A percentile compares a stretch with the other conserved stretches of the same genome.
These are phyloP conservation scores for Acanthamoeba culbertsoni DNA, from an alignment of 208 protist species.

Conservation along the genomic window DNA sequence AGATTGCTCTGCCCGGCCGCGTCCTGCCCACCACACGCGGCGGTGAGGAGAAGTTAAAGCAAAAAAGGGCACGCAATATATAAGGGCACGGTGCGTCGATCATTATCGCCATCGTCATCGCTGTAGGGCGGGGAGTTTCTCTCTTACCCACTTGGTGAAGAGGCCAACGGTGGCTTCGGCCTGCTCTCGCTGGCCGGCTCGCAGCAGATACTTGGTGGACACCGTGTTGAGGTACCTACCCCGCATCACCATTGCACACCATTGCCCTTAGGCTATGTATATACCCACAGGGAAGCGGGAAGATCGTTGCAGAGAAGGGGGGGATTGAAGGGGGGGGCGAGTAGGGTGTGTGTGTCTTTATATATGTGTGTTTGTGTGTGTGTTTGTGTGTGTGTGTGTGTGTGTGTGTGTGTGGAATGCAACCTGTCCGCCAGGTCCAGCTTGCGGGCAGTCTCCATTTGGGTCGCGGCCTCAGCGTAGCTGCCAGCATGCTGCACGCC, in stretches of 20 bases:
- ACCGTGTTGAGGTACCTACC: constrained; percentile 91
- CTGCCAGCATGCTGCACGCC: neutral
- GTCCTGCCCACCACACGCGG: no score
- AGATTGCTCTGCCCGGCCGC: constrained; percentile 71
- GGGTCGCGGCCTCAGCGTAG: neutral
- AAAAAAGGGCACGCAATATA: no score
- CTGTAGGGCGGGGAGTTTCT: neutral
- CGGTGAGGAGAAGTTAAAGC: no score
- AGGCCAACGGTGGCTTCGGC: constrained; percentile 89
- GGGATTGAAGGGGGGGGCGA: neutral
- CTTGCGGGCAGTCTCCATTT: neutral
- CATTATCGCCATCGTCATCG: neutral
- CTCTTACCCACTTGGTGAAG: constrained; percentile 85
- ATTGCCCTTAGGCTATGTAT: neutral
- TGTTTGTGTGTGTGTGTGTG: no score
- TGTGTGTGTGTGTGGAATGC: no score
- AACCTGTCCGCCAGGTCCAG: constrained; percentile 34
- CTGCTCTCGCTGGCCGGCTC: constrained; percentile 85
- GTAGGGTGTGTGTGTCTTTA: no score
- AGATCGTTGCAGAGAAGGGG: no score
- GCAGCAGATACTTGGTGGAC: constrained; percentile 91
- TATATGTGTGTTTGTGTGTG: no score
- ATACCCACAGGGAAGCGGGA: no score
- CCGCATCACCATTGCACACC: neutral
- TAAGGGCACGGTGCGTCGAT: no score